Evolutionary conservation across 495 filamentous ascomycete species (phyloP), one percentile per base, ranked within the genome.

Genomic region (Wilcoxina mikolae): DNA sequence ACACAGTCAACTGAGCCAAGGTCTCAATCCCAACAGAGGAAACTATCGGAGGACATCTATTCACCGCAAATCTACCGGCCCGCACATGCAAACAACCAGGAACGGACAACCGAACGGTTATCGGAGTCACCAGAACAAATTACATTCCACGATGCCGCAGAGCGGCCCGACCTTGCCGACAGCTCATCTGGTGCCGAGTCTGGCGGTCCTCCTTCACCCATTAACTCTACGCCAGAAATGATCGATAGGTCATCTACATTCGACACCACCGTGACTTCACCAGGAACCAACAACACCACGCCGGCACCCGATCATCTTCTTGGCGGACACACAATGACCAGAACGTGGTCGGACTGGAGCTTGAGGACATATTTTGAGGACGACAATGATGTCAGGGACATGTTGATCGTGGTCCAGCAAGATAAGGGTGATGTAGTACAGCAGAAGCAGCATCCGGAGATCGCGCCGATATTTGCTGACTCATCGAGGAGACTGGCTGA

Each of bases 281-380:
- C 58, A 61, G 68, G 48, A 9, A 69, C 68, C 25, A 31, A 3
- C 57, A 58, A 22, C 35, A 46, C n/a, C 45, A 27, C 17, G n/a
- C n/a, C n/a, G n/a, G n/a, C n/a, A n/a, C n/a, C n/a, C n/a, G n/a
- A n/a, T n/a, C n/a, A n/a, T n/a, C n/a, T n/a, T n/a, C n/a, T n/a
- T n/a, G n/a, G n/a, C 24, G 50, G 23, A 22, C 58, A 28, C 25
- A 54, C 51, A 7, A 64, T 64, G 28, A 51, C 55, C 41, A 48
- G 55, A 12, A 74, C 82, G 0, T 98, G 91, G 91, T 87, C 82
- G 59, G 91, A 95, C 67, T 74, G 81, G 56, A 82, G 77, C 59
- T 74, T 98, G 31, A 78, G 86, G 44, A 81, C 84, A 18, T 98
- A 94, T 70, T 80, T 96, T 59, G 90, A 96, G 57, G 87, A 91